A percentile compares a stretch with the other conserved stretches of the same genome.
phyloP scores from a whole-genome alignment of 2,329 filamentous ascomycete genomes.

The Metarhizium robertsii region DNA sequence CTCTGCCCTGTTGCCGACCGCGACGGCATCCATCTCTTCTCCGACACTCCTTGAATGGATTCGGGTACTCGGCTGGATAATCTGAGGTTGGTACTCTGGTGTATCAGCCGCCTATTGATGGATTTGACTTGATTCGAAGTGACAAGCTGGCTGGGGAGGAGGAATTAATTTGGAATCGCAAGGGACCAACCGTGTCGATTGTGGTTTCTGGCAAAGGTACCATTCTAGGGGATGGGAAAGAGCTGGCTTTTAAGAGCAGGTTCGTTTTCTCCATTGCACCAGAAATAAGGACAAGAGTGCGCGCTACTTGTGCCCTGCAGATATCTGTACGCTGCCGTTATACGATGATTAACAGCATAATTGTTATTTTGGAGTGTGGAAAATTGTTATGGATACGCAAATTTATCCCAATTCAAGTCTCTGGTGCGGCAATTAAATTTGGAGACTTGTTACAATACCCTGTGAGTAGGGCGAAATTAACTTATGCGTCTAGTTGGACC shows the following conservation, averaged over 20 bases:
- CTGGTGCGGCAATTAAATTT: too few species aligned
- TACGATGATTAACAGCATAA: too few species aligned
- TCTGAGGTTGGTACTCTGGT: slow-evolving; percentile 50
- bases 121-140: slow-evolving; percentile 60
- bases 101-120: slow-evolving; percentile 58
- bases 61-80: slow-evolving; percentile 42
- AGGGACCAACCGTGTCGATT: slow-evolving; percentile 11
- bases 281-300: background rate
- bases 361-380: too few species aligned
- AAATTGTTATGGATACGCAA: too few species aligned
- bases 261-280: slow-evolving; percentile 1
- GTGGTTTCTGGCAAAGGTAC: slow-evolving; percentile 24
- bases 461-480: too few species aligned
- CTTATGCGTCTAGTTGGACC: too few species aligned
- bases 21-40: slow-evolving; percentile 54
- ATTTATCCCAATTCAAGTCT: too few species aligned
- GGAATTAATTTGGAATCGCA: slow-evolving; percentile 31
- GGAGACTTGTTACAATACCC: too few species aligned
- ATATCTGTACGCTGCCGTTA: background rate
- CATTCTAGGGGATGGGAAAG: slow-evolving; percentile 19
- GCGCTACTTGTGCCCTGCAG: background rate
- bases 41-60: slow-evolving; percentile 20
- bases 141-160: slow-evolving; percentile 46
- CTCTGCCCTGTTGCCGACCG: slow-evolving; percentile 62
- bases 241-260: background rate